These are phyloP conservation scores for Quercus engelmannii DNA, from an alignment of 306 rosid species.

Conservation along the genomic window DNA sequence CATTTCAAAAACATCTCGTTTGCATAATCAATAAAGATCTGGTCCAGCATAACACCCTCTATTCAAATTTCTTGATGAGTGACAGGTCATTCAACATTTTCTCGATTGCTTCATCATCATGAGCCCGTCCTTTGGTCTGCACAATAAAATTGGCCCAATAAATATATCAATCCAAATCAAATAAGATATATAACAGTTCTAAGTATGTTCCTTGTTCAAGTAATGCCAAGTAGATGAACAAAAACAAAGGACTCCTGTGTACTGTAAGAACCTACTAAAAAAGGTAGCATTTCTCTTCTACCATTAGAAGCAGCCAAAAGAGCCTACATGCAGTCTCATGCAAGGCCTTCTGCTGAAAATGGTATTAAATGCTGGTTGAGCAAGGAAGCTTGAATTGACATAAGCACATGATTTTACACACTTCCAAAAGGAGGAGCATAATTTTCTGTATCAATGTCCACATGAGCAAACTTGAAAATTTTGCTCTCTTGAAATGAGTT, in stretches of 20 bases:
- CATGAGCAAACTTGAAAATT: not conserved
- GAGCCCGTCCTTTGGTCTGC: conserved; percentile 91
- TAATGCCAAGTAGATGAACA: not conserved
- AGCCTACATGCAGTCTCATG: not conserved
- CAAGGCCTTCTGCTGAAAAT: not conserved
- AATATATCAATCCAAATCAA: not conserved
- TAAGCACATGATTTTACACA: not conserved
- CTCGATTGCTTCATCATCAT: conserved; percentile 92
- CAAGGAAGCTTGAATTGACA: not conserved
- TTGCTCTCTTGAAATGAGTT: too few species aligned
- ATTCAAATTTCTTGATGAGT: conserved; percentile 85
- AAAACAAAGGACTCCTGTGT: not conserved
- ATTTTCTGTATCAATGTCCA: not conserved
- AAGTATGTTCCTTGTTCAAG: not conserved
- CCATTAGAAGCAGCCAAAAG: not conserved
- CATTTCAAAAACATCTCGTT: not conserved
- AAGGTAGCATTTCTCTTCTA: not conserved
- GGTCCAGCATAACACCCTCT: not conserved
- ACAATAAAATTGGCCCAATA: not conserved
- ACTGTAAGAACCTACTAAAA: not conserved
- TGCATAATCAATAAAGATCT: not conserved
- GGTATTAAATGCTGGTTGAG: not conserved
- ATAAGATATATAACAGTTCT: not conserved
- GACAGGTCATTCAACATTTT: conserved; percentile 88
- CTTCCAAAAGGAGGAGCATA: not conserved